phyloP scores from a whole-genome alignment of 345 rosid genomes.

The Pelargonium nanum region DNA sequence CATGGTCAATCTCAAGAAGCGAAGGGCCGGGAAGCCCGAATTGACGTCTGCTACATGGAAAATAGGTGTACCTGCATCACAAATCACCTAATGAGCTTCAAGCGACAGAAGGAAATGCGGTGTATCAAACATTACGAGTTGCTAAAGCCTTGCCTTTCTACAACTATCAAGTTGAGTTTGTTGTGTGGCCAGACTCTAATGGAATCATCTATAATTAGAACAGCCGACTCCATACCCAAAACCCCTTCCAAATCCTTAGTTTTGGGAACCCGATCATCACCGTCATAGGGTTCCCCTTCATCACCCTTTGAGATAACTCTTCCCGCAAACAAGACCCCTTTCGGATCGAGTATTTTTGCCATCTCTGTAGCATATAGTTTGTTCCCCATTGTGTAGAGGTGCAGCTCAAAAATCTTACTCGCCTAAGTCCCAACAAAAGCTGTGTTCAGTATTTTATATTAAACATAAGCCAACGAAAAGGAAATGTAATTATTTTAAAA shows the following conservation, averaged over 20 bases:
- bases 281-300: slow-evolving; percentile 70
- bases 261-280: slow-evolving; percentile 88
- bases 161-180: slow-evolving; percentile 81
- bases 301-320: slow-evolving; percentile 97
- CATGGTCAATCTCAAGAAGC: slow-evolving; percentile 94
- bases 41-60: slow-evolving; percentile 94
- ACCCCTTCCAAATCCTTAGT: slow-evolving; percentile 99
- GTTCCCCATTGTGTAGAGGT: slow-evolving; percentile 99
- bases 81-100: slow-evolving; percentile 8
- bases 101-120: not conserved
- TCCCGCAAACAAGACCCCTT: slow-evolving; percentile 75
- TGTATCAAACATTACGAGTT: not conserved
- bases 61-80: slow-evolving; percentile 75
- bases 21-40: slow-evolving; percentile 96
- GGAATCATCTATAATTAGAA: slow-evolving; percentile 91
- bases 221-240: slow-evolving; percentile 94
- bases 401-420: slow-evolving; percentile 79
- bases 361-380: slow-evolving; percentile 96
- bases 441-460: not conserved
- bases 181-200: slow-evolving; percentile 96
- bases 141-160: slow-evolving; percentile 54
- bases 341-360: slow-evolving; percentile 97
- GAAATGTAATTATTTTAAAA: not conserved
- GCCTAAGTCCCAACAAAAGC: slow-evolving; percentile 42
- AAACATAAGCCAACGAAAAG: not conserved